phyloP scores from a whole-genome alignment of 2,329 filamentous ascomycete species.

The Waltergamsia citrina region DNA sequence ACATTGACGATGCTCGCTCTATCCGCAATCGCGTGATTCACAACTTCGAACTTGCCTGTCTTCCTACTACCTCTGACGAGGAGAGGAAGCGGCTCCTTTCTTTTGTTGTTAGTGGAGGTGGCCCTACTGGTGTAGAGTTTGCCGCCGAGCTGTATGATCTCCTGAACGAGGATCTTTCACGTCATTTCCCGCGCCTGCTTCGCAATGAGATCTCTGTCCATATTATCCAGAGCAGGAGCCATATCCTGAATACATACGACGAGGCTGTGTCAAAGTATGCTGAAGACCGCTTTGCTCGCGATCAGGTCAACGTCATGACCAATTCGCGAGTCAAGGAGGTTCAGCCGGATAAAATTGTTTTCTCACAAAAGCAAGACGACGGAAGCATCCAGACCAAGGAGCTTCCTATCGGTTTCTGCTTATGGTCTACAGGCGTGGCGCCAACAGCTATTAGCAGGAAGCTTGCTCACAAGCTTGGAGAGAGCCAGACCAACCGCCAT shows the following conservation, averaged over 20 bases:
- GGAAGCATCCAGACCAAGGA: constrained; percentile 79
- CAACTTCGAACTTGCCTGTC: constrained; percentile 81
- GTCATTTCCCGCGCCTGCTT: constrained; percentile 78
- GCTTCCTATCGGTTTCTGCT: constrained; percentile 87
- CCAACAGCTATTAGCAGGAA: constrained; percentile 74
- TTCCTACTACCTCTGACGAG: constrained; percentile 86
- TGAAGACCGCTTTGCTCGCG: constrained; percentile 81
- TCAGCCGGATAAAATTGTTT: constrained; percentile 71
- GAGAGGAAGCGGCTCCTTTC: constrained; percentile 82
- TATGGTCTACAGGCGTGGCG: constrained; percentile 94
- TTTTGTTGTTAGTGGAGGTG: constrained; percentile 92
- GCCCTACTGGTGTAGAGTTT: constrained; percentile 95
- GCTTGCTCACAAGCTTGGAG: constrained; percentile 66
- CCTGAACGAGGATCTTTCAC: constrained; percentile 84
- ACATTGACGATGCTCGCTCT: constrained; percentile 81
- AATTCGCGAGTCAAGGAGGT: constrained; percentile 93
- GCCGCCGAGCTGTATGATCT: constrained; percentile 94
- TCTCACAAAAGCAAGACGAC: constrained; percentile 69
- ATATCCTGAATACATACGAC: constrained; percentile 97
- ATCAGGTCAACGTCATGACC: constrained; percentile 84
- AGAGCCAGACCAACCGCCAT: constrained; percentile 75
- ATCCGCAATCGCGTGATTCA: constrained; percentile 84
- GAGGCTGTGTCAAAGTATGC: constrained; percentile 89
- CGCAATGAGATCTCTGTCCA: constrained; percentile 97
- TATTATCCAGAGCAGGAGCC: constrained; percentile 85